Evolutionary conservation across 2,329 filamentous ascomycete species (phyloP).

Genomic region (Lachnum nothofagi): DNA sequence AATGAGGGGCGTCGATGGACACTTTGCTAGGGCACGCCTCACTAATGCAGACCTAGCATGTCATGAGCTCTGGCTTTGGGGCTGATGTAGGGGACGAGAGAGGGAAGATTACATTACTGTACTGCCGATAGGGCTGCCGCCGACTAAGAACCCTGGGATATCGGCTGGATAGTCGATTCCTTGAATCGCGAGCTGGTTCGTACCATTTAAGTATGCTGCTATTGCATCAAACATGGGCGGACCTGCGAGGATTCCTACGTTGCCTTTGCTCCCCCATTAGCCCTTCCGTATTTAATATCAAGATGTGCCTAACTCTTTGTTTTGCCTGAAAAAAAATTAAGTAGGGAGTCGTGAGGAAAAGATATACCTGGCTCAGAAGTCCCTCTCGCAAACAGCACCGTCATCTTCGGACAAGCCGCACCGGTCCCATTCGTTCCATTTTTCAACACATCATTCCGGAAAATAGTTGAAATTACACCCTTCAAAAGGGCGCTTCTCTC

Average conservation of each 20-base stretch:
- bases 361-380: slow-evolving; percentile 24
- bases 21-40: slow-evolving; percentile 18
- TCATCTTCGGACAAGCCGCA: slow-evolving; percentile 23
- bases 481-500: slow-evolving; percentile 10
- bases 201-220: slow-evolving; percentile 36
- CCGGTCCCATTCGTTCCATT: slow-evolving; percentile 9
- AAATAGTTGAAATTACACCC: slow-evolving; percentile 12
- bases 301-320: no score
- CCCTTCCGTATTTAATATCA: neutral
- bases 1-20: slow-evolving; percentile 21
- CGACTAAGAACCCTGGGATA: slow-evolving; percentile 41
- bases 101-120: slow-evolving; percentile 35
- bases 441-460: slow-evolving; percentile 20
- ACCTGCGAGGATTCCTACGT: slow-evolving; percentile 27
- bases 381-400: slow-evolving; percentile 27
- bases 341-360: neutral
- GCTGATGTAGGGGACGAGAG: neutral
- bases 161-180: slow-evolving; percentile 49
- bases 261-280: slow-evolving; percentile 13
- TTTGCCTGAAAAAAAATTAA: no score
- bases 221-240: slow-evolving; percentile 28
- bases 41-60: slow-evolving; percentile 19
- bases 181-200: slow-evolving; percentile 45
- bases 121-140: slow-evolving; percentile 42
- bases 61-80: neutral